These are phyloP conservation scores for Chloroidium sp. DNA, from an alignment of 163 green algal genomes.

Conservation along the genomic window DNA sequence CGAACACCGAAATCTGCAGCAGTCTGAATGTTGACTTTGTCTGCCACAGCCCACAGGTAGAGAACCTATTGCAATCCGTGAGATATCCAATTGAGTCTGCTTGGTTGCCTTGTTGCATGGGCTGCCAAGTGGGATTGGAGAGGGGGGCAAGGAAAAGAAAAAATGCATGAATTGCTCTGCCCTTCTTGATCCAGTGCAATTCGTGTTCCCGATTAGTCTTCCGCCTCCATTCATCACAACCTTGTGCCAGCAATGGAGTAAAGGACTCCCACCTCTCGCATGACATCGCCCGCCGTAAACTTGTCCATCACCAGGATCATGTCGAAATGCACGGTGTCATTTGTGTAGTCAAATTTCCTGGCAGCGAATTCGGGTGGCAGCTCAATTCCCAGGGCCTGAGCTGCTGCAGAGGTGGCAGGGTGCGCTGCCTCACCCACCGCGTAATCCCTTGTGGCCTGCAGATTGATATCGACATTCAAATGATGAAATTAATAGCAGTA, in stretches of 20 bases:
- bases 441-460: constrained; percentile 64
- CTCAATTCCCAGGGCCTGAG: constrained; percentile 17
- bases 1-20: constrained; percentile 66
- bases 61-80: too few species aligned
- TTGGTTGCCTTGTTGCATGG: too few species aligned
- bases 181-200: too few species aligned
- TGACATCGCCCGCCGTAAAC: constrained; percentile 70
- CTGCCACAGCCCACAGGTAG: too few species aligned
- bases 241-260: too few species aligned
- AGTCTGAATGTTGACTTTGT: background rate
- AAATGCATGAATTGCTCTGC: too few species aligned
- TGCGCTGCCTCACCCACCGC: constrained; percentile 52
- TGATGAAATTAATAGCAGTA: background rate
- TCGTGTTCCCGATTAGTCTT: too few species aligned
- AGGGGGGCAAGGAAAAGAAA: too few species aligned
- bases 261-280: constrained; percentile 41
- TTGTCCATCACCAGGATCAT: constrained; percentile 79
- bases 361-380: constrained; percentile 19
- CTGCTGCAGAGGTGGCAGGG: constrained; percentile 15
- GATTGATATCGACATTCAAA: background rate
- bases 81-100: too few species aligned
- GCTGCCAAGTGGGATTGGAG: too few species aligned
- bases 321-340: constrained; percentile 64
- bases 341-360: constrained; percentile 37
- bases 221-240: too few species aligned